Base-by-base conservation (phyloP, 306 rosid genomes). In the Glycyrrhiza uralensis region DNA sequence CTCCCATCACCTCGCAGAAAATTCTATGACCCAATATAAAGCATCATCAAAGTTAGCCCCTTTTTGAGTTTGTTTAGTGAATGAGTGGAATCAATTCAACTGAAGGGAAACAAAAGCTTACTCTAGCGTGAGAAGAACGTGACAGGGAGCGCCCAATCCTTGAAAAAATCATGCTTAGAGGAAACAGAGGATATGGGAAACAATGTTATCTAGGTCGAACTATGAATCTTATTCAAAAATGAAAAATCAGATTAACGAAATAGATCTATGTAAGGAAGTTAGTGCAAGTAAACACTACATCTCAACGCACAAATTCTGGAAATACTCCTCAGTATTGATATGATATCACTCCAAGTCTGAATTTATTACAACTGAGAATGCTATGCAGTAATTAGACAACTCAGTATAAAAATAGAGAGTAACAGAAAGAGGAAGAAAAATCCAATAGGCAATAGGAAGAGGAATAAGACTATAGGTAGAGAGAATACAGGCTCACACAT, bases 81-180 rank as follows among this genome's bases (percentile, higher is more conserved):
- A 7, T 4, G 0, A 72, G 11, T 1, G n/a, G n/a, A n/a, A n/a
- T n/a, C n/a, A 23, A 55, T 20, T 44, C 7, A 67, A 79, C n/a
- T 15, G 36, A 66, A 32, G 57, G 28, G 1, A 52, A 50, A 74
- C 2, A 22, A 5, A 41, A 17, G 6, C 89, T 50, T 80, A 92
- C 97, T 77, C 66, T 70, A 42, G 81, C 46, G 56, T 70, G 81
- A 45, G 94, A 85, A 45, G 94, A 89, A 13, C 90, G 94, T 63
- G 90, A 74, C 2, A 92, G 42, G 54, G 94, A 85, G 57, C 90
- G 96, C 29, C 84, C 86, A 68, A 92, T 77, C 56, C 85, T 82
- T 55, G 90, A 81, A 71, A 73, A 84, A 29, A 70, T 80, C 97
- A 92, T 92, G 47, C 28, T 83, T 56, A 6, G 76, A 44, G 4